Evolutionary conservation across 1,284 basidiomycete species (phyloP).

Genomic region (Ustilago sp.): DNA sequence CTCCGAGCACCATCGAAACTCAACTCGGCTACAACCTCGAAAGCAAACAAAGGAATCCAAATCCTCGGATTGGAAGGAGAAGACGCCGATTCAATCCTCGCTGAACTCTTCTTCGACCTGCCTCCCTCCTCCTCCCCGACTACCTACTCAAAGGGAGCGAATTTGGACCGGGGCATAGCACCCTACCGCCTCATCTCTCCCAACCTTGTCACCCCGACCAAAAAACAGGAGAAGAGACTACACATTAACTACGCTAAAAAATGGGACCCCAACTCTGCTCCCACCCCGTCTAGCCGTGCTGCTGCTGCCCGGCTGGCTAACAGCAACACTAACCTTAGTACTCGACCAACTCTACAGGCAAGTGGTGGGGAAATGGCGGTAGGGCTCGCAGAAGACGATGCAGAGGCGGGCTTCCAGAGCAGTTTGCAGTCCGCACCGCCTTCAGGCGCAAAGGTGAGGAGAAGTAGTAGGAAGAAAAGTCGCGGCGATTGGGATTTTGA

Average conservation of each 20-base stretch:
- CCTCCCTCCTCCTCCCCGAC: background rate
- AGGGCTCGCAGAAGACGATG: background rate
- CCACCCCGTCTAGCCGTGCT: background rate
- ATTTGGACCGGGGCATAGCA: slow-evolving; percentile 8
- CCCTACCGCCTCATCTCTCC: slow-evolving; percentile 40
- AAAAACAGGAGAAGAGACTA: slow-evolving; percentile 32
- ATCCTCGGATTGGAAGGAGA: slow-evolving; percentile 15
- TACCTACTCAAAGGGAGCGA: background rate
- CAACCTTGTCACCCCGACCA: slow-evolving; percentile 43
- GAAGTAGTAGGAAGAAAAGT: slow-evolving; percentile 34
- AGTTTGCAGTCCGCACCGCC: slow-evolving; percentile 7
- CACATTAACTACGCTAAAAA: slow-evolving; percentile 40
- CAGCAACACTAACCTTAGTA: slow-evolving; percentile 11
- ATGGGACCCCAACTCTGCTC: slow-evolving; percentile 13
- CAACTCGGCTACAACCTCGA: background rate
- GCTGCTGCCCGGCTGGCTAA: background rate
- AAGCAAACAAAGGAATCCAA: background rate
- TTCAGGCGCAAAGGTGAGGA: background rate
- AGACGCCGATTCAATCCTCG: slow-evolving; percentile 33
- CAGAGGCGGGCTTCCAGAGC: slow-evolving; percentile 16
- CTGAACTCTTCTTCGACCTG: slow-evolving; percentile 29
- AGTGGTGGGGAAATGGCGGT: background rate
- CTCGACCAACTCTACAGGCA: slow-evolving; percentile 10
- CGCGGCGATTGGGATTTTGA: slow-evolving; percentile 34
- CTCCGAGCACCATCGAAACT: slow-evolving; percentile 27